Evolutionary conservation across 768 basidiomycete genomes (phyloP).

Genomic region (Obba rivulosa): DNA sequence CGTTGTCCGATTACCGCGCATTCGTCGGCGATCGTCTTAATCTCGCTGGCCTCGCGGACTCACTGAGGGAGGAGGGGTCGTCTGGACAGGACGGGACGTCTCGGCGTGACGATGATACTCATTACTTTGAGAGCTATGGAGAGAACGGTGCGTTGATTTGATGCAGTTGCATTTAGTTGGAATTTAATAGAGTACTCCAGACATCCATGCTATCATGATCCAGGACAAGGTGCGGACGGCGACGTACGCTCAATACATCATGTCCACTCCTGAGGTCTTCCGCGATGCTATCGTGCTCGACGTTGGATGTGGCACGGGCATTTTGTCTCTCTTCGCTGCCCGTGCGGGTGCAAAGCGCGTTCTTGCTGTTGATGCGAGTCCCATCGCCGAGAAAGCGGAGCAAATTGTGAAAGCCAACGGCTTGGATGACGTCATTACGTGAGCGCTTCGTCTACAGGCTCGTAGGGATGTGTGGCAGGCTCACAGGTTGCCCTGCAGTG

Average conservation of each 20-base stretch:
- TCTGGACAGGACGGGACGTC: conserved; percentile 22
- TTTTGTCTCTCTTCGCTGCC: conserved; percentile 87
- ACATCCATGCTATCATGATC: conserved; percentile 96
- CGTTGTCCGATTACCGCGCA: conserved; percentile 56
- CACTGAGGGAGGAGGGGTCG: conserved; percentile 28
- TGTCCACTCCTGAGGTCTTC: conserved; percentile 77
- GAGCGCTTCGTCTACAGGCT: conserved; percentile 14
- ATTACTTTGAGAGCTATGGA: conserved; percentile 90
- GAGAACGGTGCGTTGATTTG: conserved; percentile 59
- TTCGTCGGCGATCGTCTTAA: conserved; percentile 53
- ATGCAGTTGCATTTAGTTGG: background rate
- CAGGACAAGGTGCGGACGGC: conserved; percentile 92
- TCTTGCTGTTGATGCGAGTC: conserved; percentile 87
- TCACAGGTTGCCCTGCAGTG: conserved; percentile 33
- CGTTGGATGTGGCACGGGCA: conserved; percentile 95
- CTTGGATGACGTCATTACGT: conserved; percentile 66
- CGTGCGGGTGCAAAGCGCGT: conserved; percentile 86
- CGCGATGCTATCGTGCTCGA: conserved; percentile 85
- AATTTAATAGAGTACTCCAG: conserved; percentile 30
- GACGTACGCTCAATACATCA: conserved; percentile 88
- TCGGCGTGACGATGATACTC: conserved; percentile 80
- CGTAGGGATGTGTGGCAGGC: too few species aligned
- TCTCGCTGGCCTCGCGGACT: conserved; percentile 37
- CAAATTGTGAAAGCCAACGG: conserved; percentile 45
- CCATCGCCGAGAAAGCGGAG: conserved; percentile 48